phyloP scores from a whole-genome alignment of 2,329 filamentous ascomycete species.

The Cercospora berteroae region DNA sequence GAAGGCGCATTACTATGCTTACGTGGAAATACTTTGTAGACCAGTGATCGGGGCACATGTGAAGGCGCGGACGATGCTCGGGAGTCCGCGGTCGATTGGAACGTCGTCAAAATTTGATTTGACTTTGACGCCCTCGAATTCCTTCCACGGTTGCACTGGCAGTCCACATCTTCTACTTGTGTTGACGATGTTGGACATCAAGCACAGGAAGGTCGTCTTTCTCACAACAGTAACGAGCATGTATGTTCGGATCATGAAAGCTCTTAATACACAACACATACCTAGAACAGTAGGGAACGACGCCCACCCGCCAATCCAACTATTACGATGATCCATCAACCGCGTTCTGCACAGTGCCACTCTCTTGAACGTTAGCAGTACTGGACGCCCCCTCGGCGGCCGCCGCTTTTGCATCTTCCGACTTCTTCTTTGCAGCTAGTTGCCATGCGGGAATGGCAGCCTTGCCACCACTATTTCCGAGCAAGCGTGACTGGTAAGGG shows the following conservation, averaged over 20 bases:
- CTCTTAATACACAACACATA: constrained; percentile 6
- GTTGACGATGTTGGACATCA: not conserved
- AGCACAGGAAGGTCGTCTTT: not conserved
- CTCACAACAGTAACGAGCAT: not conserved
- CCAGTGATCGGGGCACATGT: constrained; percentile 7
- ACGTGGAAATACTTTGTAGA: not conserved
- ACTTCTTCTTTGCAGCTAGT: constrained; percentile 51
- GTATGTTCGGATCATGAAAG: not conserved
- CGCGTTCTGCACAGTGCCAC: constrained; percentile 27
- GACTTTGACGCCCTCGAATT: not conserved
- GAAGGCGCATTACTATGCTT: constrained; percentile 13
- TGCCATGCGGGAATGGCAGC: constrained; percentile 56
- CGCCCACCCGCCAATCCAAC: not conserved
- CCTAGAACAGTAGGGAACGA: not conserved
- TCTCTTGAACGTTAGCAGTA: constrained; percentile 24
- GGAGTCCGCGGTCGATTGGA: not conserved
- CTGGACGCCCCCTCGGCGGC: constrained; percentile 18
- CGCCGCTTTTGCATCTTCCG: constrained; percentile 47
- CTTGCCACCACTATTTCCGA: constrained; percentile 30
- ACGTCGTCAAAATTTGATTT: not conserved
- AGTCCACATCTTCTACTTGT: not conserved
- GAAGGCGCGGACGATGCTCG: not conserved
- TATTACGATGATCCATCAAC: constrained; percentile 14
- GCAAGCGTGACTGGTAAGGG: constrained; percentile 28
- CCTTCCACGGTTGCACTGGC: not conserved